Conservation (phyloP, 1,139 yeast genomes). For the Saccharomyces hybrid region DNA sequence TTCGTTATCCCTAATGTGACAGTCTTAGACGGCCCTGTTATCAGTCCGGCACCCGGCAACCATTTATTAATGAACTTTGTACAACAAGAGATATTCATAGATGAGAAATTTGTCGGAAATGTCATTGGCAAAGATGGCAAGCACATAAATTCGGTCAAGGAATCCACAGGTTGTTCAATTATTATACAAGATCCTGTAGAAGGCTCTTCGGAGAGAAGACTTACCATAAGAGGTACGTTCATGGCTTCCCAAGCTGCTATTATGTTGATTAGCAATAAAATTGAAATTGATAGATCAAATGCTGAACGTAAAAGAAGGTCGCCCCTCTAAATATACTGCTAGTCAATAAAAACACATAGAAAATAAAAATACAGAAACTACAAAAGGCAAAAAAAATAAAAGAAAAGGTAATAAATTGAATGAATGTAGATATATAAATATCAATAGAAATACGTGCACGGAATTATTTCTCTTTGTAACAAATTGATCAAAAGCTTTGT, state of each 20-base stretch:
- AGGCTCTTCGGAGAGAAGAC: constrained; percentile 49
- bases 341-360: not conserved
- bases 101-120: constrained; percentile 72
- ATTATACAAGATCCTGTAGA: constrained; percentile 53
- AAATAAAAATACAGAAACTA: not conserved
- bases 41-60: constrained; percentile 9
- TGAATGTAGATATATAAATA: not conserved
- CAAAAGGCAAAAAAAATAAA: not conserved
- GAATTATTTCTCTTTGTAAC: not conserved
- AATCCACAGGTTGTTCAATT: constrained; percentile 68
- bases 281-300: constrained; percentile 38
- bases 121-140: constrained; percentile 85
- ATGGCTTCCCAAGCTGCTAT: constrained; percentile 72
- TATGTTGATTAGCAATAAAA: constrained; percentile 66
- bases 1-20: constrained; percentile 26
- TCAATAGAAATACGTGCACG: not conserved
- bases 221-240: constrained; percentile 64
- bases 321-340: not conserved
- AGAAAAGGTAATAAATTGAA: not conserved
- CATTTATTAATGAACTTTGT: constrained; percentile 20
- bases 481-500: not conserved
- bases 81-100: constrained; percentile 62
- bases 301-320: constrained; percentile 8
- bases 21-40: constrained; percentile 19
- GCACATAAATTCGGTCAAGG: constrained; percentile 72